A percentile compares a stretch with the other conserved stretches of the same genome.
These are phyloP conservation scores for Populus alba DNA, from an alignment of 345 rosid genomes.

Conservation along the genomic window DNA sequence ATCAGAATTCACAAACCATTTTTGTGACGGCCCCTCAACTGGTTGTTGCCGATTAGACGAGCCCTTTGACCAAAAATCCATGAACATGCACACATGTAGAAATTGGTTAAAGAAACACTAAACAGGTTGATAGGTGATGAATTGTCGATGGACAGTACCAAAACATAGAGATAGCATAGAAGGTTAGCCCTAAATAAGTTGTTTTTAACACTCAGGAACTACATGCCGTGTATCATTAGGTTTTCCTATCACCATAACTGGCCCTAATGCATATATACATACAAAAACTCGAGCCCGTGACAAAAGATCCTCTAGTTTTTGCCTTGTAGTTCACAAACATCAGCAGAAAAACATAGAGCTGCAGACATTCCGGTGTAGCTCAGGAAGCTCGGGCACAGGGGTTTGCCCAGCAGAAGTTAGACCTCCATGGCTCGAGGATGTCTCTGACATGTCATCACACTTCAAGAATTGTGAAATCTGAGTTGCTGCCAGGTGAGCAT, in stretches of 20 bases:
- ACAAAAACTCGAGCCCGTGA: background rate
- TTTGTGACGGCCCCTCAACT: background rate
- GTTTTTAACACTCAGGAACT: background rate
- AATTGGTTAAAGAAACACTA: background rate
- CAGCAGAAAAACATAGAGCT: constrained; percentile 42
- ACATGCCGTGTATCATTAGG: background rate
- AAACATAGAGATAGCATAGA: background rate
- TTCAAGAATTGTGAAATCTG: constrained; percentile 25
- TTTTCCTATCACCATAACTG: too few species aligned
- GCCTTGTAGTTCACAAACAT: background rate
- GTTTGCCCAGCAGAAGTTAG: constrained; percentile 13
- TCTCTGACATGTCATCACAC: constrained; percentile 28
- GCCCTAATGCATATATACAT: too few species aligned
- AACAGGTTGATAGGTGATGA: background rate
- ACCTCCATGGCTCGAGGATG: constrained; percentile 23
- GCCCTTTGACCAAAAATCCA: background rate
- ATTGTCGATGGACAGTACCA: background rate
- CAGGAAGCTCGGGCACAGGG: constrained; percentile 29
- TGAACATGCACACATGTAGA: background rate
- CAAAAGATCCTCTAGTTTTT: background rate
- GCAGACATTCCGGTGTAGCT: constrained; percentile 17
- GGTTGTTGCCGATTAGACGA: too few species aligned
- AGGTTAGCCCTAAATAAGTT: background rate
- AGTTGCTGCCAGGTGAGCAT: constrained; percentile 29
- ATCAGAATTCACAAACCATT: background rate